Conservation (phyloP, 1,284 basidiomycete species). For the Fereydounia khargensis region DNA sequence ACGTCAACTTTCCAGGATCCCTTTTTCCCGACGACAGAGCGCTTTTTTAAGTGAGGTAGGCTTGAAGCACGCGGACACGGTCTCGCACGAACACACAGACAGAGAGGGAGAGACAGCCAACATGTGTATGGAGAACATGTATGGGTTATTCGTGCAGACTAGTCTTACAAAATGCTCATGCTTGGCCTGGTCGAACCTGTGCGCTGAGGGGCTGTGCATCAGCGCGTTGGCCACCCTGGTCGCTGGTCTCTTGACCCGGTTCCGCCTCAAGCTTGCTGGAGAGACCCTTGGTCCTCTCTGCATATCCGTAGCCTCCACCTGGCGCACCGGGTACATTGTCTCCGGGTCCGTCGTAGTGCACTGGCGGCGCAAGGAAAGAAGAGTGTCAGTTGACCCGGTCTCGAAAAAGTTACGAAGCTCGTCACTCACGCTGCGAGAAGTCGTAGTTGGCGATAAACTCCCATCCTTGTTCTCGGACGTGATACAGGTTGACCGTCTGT, state of each 20-base stretch:
- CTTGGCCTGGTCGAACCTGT: too few species aligned
- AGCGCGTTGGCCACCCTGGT: constrained; percentile 31
- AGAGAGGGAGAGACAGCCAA: too few species aligned
- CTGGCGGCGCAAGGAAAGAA: constrained; percentile 4
- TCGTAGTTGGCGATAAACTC: constrained; percentile 56
- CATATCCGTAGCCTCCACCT: constrained; percentile 53
- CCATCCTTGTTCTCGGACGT: constrained; percentile 87
- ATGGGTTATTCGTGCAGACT: not conserved
- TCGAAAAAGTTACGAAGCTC: too few species aligned
- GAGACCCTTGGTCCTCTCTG: constrained; percentile 47
- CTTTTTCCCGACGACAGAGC: too few species aligned
- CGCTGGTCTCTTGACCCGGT: constrained; percentile 32
- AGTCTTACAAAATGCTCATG: not conserved
- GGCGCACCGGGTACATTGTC: constrained; percentile 45
- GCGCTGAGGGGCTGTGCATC: constrained; percentile 31
- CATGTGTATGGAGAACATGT: too few species aligned
- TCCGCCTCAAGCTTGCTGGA: constrained; percentile 39
- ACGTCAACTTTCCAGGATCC: too few species aligned
- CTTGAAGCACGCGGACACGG: too few species aligned
- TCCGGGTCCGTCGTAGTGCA: constrained; percentile 54
- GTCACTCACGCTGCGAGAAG: constrained; percentile 38
- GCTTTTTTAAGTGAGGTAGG: too few species aligned
- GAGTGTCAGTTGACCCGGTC: not conserved
- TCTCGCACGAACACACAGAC: too few species aligned
- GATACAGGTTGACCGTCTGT: constrained; percentile 83